Percentiles rank a stretch among this genome's conserved stretches.
phyloP scores from a whole-genome alignment of 257 asterid genomes.

The Capsicum pubescens region DNA sequence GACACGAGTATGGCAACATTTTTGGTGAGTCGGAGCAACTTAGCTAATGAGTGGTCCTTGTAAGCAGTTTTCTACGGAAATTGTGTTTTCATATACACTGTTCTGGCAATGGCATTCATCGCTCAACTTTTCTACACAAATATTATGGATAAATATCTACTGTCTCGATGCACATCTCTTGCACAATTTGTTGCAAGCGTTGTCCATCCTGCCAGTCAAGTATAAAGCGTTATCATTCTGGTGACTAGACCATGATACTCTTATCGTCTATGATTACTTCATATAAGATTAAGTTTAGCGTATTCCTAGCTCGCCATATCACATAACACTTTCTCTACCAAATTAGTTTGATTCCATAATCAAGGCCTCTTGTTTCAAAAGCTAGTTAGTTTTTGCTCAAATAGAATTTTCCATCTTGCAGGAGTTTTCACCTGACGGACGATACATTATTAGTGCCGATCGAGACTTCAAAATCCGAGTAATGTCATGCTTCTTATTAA shows the following conservation, averaged over 20 bases:
- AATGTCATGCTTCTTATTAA: conserved; percentile 34
- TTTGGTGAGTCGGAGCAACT: too few relatives aligned
- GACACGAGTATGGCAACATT: too few relatives aligned
- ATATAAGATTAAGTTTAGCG: neutral
- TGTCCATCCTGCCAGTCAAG: neutral
- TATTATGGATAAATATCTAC: neutral
- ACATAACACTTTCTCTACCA: neutral
- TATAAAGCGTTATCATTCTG: neutral
- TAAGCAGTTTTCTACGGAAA: neutral
- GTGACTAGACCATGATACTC: neutral
- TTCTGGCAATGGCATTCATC: neutral
- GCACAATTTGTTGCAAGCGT: neutral
- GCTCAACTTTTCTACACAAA: neutral
- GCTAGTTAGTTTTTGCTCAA: neutral
- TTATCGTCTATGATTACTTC: neutral
- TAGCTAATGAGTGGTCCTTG: neutral
- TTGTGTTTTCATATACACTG: conserved; percentile 13
- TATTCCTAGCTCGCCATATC: neutral
- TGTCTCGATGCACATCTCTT: neutral
- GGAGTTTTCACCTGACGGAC: conserved; percentile 89
- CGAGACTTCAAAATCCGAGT: conserved; percentile 98
- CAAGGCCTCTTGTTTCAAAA: conserved; percentile 10
- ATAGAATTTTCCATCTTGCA: conserved; percentile 41
- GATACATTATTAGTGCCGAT: conserved; percentile 77
- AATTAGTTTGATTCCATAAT: neutral